phyloP scores from a whole-genome alignment of 2,329 filamentous ascomycete species.

The Colletotrichum graminicola region DNA sequence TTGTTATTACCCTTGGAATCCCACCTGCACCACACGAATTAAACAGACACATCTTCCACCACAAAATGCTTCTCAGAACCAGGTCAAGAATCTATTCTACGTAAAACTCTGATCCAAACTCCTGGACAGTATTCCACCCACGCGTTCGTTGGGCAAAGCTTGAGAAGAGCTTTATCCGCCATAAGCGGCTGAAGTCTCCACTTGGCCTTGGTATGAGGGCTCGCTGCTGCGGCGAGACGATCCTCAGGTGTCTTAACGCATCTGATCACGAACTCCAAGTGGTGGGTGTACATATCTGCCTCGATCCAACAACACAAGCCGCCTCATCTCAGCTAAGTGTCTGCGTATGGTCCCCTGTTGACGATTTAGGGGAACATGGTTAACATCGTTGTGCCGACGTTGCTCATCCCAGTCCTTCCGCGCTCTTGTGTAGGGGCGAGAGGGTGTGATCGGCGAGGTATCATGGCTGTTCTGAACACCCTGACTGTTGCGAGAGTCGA shows the following conservation, averaged over 20 bases:
- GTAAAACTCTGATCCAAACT: background rate
- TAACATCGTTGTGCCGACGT: background rate
- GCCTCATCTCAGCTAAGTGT: background rate
- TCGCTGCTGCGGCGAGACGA: background rate
- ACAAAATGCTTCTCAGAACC: background rate
- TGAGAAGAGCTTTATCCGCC: too few relatives aligned
- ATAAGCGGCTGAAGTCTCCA: background rate
- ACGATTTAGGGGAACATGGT: background rate
- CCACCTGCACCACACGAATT: background rate
- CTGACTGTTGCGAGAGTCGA: background rate
- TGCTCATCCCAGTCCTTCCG: background rate
- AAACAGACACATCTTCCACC: background rate
- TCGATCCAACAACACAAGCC: background rate
- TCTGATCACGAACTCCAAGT: background rate
- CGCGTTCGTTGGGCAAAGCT: background rate
- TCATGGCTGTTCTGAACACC: too few relatives aligned
- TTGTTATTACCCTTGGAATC: fast-evolving
- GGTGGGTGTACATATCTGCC: background rate
- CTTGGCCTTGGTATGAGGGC: background rate
- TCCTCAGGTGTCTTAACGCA: background rate
- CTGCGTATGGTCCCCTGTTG: background rate
- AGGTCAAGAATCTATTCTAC: background rate
- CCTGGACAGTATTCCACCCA: background rate
- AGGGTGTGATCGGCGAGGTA: background rate
- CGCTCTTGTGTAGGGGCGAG: background rate